Base-by-base conservation (phyloP, 768 basidiomycete genomes). In the Aureoboletus auriporus region DNA sequence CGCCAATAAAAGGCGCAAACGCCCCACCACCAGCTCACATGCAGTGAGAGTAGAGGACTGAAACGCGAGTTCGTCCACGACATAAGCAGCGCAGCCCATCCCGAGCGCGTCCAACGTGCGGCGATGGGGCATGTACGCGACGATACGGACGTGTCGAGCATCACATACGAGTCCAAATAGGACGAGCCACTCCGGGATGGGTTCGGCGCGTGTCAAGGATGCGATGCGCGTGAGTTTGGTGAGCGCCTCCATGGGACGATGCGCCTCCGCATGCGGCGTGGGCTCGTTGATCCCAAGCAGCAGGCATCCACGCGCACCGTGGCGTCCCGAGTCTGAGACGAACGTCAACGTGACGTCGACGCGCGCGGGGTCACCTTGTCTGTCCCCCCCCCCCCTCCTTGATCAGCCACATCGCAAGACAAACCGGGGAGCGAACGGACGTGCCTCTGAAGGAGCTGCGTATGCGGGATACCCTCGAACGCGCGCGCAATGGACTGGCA, bases 81-180 rank as follows among this genome's bases (percentile, higher is more conserved):
- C n/a, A 38, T 53, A 58, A 5, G 46, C 31, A n/a, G 27, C 38
- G n/a, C 49, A 61, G 8, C 39, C 51, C 2, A 51, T 44, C n/a
- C 20, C 34, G 31, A 33, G 31, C 31, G 31, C 31, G 38, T 52
- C 46, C 41, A 23, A 35, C 31, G 37, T 11, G 42, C 26, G 30
- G 38, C 39, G 47, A 41, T n/a, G 41, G 11, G 63, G 63, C 33
- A 64, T 30, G 33, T 51, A 56, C 4, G 59, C 64, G 33, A 61
- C 17, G 36, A 64, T 49, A 14, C 51, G 53, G n/a, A 61, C 20
- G 20, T 34, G 53, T 39, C 47, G 51, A 0, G 36, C 17, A 26
- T 58, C 61, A 16, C 54, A 63, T n/a, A 52, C 7, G 40, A 65
- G 53, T 13, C 59, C 59, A 29, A 66, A 63, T 9, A 61, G 39